Conservation (phyloP, 2,329 filamentous ascomycete genomes). For the Apiospora malaysiana region DNA sequence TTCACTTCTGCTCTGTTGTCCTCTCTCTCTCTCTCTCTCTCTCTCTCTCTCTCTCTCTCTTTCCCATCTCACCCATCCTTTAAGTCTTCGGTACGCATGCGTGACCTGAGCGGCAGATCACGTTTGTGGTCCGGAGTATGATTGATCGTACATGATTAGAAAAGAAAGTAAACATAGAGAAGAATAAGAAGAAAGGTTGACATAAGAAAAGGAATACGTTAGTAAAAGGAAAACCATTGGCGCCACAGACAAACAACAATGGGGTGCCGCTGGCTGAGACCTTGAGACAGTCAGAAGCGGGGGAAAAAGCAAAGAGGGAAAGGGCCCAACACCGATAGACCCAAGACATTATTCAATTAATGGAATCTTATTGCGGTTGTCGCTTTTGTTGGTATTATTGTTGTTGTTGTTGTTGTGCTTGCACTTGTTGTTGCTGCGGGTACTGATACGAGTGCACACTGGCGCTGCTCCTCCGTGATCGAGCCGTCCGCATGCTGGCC, state of each 20-base stretch:
- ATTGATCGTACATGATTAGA: not conserved
- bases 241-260: not conserved
- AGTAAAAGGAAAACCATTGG: not conserved
- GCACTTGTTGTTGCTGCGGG: not conserved
- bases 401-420: not conserved
- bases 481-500: slow-evolving; percentile 6
- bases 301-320: not conserved
- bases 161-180: not conserved
- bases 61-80: not conserved
- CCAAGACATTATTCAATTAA: not conserved
- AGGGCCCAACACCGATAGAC: not conserved
- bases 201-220: not conserved
- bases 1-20: too few species aligned
- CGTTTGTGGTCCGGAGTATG: not conserved
- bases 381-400: not conserved
- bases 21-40: not conserved
- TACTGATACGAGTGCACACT: not conserved
- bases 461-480: slow-evolving; percentile 7
- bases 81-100: not conserved
- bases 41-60: not conserved
- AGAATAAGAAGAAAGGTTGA: not conserved
- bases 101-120: not conserved
- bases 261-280: not conserved
- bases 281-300: not conserved
- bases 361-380: not conserved